A percentile compares a stretch with the other conserved stretches of the same genome.
Conservation (phyloP, 2,329 filamentous ascomycete species). For the Bisporella sp. region DNA sequence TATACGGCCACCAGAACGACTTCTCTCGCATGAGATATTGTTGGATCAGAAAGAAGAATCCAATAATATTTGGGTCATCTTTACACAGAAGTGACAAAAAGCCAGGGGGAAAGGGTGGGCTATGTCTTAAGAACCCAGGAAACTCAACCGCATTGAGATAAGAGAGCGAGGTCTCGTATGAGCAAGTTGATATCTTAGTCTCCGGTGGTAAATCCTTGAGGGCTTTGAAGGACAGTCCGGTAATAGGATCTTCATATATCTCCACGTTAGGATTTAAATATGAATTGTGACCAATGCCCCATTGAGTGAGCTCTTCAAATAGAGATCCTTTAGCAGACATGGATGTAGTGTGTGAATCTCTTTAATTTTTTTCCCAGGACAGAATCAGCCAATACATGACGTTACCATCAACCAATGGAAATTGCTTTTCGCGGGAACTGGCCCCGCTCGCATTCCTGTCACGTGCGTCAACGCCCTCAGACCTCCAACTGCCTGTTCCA, state of each 20-base stretch:
- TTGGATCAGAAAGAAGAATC: constrained; percentile 62
- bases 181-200: constrained; percentile 42
- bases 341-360: too few relatives aligned
- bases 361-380: too few relatives aligned
- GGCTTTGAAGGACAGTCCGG: constrained; percentile 44
- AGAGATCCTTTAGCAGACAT: too few relatives aligned
- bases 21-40: constrained; percentile 51
- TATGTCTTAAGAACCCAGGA: constrained; percentile 21
- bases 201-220: constrained; percentile 10
- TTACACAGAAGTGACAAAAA: constrained; percentile 44
- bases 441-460: too few relatives aligned
- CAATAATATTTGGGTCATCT: constrained; percentile 45
- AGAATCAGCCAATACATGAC: too few relatives aligned
- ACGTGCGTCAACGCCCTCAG: too few relatives aligned
- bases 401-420: too few relatives aligned
- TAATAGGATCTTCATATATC: constrained; percentile 42
- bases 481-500: too few relatives aligned
- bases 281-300: neutral
- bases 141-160: constrained; percentile 47
- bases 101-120: constrained; percentile 35
- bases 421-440: too few relatives aligned
- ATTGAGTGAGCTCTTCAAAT: neutral
- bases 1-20: constrained; percentile 65
- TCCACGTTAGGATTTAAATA: constrained; percentile 44
- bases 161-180: constrained; percentile 47